phyloP scores from a whole-genome alignment of 208 protist species.

The Trypanosoma conorhini region DNA sequence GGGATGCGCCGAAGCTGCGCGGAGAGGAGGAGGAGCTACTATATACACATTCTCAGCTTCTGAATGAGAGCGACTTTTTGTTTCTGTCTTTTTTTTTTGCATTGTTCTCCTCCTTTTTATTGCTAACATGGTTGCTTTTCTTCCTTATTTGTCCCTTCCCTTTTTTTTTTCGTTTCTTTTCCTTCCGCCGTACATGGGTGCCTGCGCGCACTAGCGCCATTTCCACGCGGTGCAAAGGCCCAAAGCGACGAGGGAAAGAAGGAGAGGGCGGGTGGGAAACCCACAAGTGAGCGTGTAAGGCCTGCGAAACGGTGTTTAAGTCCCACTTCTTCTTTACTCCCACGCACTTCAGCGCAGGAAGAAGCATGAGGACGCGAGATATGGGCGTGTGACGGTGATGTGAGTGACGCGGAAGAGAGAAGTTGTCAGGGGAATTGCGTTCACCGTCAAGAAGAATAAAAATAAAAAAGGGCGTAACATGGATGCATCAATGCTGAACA shows the following conservation, averaged over 20 bases:
- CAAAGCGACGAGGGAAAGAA: background rate
- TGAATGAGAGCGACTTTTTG: background rate
- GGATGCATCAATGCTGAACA: too few relatives aligned
- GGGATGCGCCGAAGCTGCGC: background rate
- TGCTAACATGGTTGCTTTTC: slow-evolving; percentile 1
- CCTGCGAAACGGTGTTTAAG: background rate
- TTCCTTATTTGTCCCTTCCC: slow-evolving; percentile 13
- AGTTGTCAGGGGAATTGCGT: background rate
- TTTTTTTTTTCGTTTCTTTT: slow-evolving; percentile 25
- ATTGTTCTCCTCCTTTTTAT: slow-evolving; percentile 19
- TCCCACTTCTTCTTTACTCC: slow-evolving; percentile 11
- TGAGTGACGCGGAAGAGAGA: background rate
- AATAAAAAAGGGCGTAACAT: too few relatives aligned
- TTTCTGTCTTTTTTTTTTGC: background rate
- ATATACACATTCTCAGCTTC: background rate
- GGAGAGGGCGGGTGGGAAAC: background rate
- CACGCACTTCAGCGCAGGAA: background rate
- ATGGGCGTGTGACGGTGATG: background rate
- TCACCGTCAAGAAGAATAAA: too few relatives aligned
- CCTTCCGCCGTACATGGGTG: background rate
- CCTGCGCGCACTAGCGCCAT: too few relatives aligned
- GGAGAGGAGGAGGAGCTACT: background rate
- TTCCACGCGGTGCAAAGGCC: background rate
- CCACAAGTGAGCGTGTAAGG: background rate
- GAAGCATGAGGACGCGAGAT: background rate